Base-by-base conservation (phyloP, 1,284 basidiomycete species). In the Mycosarcoma mackinlayi region DNA sequence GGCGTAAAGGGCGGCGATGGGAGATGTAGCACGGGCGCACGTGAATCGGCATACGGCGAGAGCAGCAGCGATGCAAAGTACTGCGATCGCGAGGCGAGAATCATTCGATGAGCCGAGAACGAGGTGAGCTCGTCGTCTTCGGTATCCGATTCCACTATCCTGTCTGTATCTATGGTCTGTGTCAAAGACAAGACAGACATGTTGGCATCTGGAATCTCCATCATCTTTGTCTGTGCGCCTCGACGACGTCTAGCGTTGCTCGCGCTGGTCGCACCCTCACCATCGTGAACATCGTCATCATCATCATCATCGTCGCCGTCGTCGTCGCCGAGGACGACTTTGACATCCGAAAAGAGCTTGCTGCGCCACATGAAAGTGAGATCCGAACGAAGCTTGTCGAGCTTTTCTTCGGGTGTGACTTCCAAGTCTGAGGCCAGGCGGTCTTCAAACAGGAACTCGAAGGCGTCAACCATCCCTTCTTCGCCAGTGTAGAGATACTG, bases 61-160 rank as follows among this genome's bases (percentile, higher is more conserved):
- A 91, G 81, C 14, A 94, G 86, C 38, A 89, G 88, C 6, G 88
- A 86, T 52, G 88, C 86, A 83, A 98, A 97, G 85, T 98, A 98
- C 0, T 90, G 88, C 5, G 90, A 92, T 14, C 95, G 88, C 4
- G 92, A 92, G 44, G 90, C 89, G 44, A 98, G 89, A 60, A 98
- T 90, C 84, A 96, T 95, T 21, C 92, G 89, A 81, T 98, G 95
- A 1, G 92, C 90, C 0, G 92, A 90, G 83, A 98, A 97, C 25
- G 56, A 66, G 18, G 73, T 73, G 11, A 64, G 35, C 46, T 73
- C 73, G 35, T 77, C 75, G 28, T 73, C 73, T 23, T 74, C 67
- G 25, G 55, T 49, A 7, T 66, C 68, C 9, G 64, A 63, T 3
- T 68, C 63, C 19, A 59, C 56, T 28, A 56, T 50, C 25, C 40